Conservation (phyloP, 441 rosid genomes). For the Adansonia gregorii region DNA sequence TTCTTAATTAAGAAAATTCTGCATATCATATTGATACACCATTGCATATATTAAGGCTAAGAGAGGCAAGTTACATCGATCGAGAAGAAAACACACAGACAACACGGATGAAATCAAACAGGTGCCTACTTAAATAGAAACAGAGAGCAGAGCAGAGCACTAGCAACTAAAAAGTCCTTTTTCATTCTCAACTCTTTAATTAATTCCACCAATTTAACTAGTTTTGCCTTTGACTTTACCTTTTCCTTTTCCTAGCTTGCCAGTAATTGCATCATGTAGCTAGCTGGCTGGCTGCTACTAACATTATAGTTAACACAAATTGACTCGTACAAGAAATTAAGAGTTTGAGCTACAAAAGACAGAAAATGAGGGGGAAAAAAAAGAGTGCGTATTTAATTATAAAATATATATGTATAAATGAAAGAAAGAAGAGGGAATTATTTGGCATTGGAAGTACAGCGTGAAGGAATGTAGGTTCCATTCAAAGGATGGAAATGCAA, state of each 20-base stretch:
- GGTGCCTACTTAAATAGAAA: too few species aligned
- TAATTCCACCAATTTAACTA: neutral
- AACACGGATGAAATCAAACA: too few species aligned
- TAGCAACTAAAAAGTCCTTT: too few species aligned
- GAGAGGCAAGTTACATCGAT: too few species aligned
- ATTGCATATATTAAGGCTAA: too few species aligned
- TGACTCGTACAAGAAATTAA: neutral
- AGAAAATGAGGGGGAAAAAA: neutral
- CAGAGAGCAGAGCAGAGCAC: too few species aligned
- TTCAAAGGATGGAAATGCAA: constrained; percentile 60
- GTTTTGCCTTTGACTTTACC: neutral
- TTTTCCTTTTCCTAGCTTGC: neutral
- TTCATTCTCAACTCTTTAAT: neutral
- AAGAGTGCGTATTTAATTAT: neutral
- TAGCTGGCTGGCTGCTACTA: neutral
- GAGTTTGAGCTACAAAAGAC: neutral
- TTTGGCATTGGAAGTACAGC: constrained; percentile 66
- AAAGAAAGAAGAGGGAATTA: constrained; percentile 28
- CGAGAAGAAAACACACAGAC: too few species aligned
- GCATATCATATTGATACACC: too few species aligned
- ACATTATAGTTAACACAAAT: neutral
- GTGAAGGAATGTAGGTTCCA: constrained; percentile 42
- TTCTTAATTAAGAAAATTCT: too few species aligned
- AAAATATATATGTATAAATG: neutral
- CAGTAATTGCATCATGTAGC: neutral